phyloP scores from a whole-genome alignment of 306 rosid genomes.

The Hippophae gyantsensis region DNA sequence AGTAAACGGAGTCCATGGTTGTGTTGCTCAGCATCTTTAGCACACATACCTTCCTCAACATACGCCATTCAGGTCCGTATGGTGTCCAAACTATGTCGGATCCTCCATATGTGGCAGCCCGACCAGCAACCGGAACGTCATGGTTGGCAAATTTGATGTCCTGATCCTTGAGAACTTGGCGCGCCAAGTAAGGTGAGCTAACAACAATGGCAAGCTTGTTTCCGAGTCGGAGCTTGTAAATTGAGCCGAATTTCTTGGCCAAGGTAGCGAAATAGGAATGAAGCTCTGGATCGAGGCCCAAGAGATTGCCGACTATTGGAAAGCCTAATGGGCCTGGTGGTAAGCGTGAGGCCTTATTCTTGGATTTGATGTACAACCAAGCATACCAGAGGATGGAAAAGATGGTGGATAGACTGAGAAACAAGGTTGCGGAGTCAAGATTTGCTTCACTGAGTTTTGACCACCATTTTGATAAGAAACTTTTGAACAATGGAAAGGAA shows the following conservation, averaged over 20 bases:
- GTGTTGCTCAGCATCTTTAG: conserved; percentile 56
- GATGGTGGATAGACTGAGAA: conserved; percentile 6
- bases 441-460: not conserved
- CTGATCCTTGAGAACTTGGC: conserved; percentile 48
- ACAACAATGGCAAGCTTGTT: conserved; percentile 32
- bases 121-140: conserved; percentile 41
- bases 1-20: conserved; percentile 43
- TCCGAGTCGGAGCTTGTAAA: conserved; percentile 52
- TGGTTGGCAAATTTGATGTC: conserved; percentile 62
- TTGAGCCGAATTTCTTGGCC: conserved; percentile 41
- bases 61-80: conserved; percentile 68
- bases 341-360: not conserved
- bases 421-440: not conserved
- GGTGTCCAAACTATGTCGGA: conserved; percentile 52
- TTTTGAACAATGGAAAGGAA: not conserved
- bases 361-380: conserved; percentile 12
- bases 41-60: conserved; percentile 55
- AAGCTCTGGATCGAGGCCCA: conserved; percentile 57
- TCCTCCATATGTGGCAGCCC: conserved; percentile 34
- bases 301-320: conserved; percentile 56
- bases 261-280: conserved; percentile 46
- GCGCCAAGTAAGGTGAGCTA: conserved; percentile 40
- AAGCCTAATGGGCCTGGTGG: conserved; percentile 64
- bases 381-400: conserved; percentile 4
- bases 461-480: not conserved